Conservation (phyloP, 2,329 filamentous ascomycete species). For the Aspergillus tamarii region DNA sequence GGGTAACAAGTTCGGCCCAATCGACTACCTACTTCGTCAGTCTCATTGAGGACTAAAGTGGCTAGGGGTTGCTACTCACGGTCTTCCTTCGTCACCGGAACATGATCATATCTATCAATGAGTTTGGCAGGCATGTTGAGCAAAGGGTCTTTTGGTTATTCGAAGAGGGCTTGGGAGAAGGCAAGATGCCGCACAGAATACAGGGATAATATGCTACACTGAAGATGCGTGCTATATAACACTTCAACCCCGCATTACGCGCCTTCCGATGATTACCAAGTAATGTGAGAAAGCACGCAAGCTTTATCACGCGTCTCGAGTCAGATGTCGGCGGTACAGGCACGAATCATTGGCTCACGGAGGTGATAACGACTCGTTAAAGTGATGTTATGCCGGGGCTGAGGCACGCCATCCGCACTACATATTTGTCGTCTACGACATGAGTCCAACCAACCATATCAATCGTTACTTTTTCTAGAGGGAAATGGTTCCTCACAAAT, state of each 20-base stretch:
- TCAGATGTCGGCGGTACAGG: not conserved
- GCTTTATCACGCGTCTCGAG: constrained; percentile 5
- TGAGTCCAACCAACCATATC: too few species aligned
- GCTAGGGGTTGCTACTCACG: constrained; percentile 16
- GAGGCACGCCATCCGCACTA: constrained; percentile 28
- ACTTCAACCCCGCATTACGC: constrained; percentile 18
- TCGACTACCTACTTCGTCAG: constrained; percentile 32
- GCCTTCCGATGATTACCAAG: constrained; percentile 10
- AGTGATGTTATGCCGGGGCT: constrained; percentile 10
- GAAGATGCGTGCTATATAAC: not conserved
- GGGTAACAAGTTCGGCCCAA: constrained; percentile 62
- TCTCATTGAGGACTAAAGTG: not conserved
- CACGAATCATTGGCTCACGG: not conserved
- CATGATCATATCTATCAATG: constrained; percentile 48
- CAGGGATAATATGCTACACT: not conserved
- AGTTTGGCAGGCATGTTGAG: constrained; percentile 29
- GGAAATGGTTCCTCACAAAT: too few species aligned
- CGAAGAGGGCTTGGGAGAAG: too few species aligned
- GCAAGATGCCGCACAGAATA: not conserved
- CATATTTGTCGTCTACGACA: not conserved
- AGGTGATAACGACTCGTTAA: constrained; percentile 3
- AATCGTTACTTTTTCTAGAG: too few species aligned
- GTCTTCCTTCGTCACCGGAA: constrained; percentile 52
- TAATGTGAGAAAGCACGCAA: constrained; percentile 27
- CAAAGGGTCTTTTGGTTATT: not conserved